Conservation (phyloP, 2,329 filamentous ascomycete genomes). For the Penicillium sp. region DNA sequence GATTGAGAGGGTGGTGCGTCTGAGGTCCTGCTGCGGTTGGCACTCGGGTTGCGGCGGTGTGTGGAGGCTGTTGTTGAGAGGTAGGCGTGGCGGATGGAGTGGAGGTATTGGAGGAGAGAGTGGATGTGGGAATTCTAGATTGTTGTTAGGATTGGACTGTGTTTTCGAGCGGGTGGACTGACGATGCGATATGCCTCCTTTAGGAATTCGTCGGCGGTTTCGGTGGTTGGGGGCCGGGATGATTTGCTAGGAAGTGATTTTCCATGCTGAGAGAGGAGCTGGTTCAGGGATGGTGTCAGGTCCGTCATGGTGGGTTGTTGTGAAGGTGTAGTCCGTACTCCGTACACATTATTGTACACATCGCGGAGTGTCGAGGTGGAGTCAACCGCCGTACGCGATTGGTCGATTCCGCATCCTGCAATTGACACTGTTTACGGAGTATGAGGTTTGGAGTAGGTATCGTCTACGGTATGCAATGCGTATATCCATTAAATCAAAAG, state of each 20-base stretch:
- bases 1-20: slow-evolving; percentile 34
- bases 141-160: slow-evolving; percentile 2
- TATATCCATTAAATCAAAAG: slow-evolving; percentile 8
- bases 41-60: slow-evolving; percentile 36
- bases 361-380: slow-evolving; percentile 5
- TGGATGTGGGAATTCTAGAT: slow-evolving; percentile 74
- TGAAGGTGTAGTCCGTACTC: too few species aligned
- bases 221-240: slow-evolving; percentile 17
- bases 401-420: slow-evolving; percentile 3
- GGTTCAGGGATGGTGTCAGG: slow-evolving; percentile 35
- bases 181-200: slow-evolving; percentile 94
- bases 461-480: slow-evolving; percentile 3
- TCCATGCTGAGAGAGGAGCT: slow-evolving; percentile 31
- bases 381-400: slow-evolving; percentile 12
- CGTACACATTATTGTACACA: slow-evolving; percentile 12
- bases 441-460: not conserved
- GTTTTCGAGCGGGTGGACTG: slow-evolving; percentile 12
- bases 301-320: slow-evolving; percentile 36
- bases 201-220: slow-evolving; percentile 71
- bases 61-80: slow-evolving; percentile 70
- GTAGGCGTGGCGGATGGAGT: slow-evolving; percentile 80
- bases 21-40: slow-evolving; percentile 19
- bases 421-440: not conserved
- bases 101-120: slow-evolving; percentile 72
- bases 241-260: slow-evolving; percentile 26